A percentile compares a stretch with the other conserved stretches of the same genome.
Evolutionary conservation across 129 eudicot species (phyloP).

Genomic region (Escallonia rubra): DNA sequence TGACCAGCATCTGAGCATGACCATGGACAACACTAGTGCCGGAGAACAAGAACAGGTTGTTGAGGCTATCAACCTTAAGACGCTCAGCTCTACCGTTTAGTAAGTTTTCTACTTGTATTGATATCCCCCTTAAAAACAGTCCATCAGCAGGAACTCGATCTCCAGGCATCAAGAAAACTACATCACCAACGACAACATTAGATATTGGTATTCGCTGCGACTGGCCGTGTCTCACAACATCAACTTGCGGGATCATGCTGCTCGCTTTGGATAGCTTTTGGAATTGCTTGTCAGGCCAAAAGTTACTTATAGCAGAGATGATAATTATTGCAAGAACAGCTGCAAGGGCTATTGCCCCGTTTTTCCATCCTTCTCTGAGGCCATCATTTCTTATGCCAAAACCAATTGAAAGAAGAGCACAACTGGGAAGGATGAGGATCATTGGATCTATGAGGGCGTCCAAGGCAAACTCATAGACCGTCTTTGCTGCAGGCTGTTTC

Average conservation of each 20-base stretch:
- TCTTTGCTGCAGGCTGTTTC: background rate
- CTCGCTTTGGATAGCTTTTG: background rate
- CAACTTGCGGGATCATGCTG: background rate
- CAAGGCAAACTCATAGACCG: background rate
- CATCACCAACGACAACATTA: constrained; percentile 12
- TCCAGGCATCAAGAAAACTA: constrained; percentile 6
- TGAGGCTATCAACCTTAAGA: constrained; percentile 15
- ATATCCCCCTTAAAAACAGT: constrained; percentile 24
- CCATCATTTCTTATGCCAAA: constrained; percentile 9
- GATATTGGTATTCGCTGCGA: background rate
- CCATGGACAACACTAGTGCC: constrained; percentile 57
- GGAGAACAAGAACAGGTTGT: constrained; percentile 37
- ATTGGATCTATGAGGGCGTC: constrained; percentile 6
- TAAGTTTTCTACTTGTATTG: constrained; percentile 34
- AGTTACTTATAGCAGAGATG: background rate
- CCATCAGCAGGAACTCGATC: constrained; percentile 24
- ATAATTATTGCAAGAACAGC: background rate
- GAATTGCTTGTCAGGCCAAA: background rate
- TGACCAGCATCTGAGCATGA: constrained; percentile 36
- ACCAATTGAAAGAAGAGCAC: constrained; percentile 2
- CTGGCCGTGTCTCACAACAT: constrained; percentile 8
- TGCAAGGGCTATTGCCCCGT: background rate
- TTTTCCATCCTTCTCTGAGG: background rate
- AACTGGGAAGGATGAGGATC: background rate
- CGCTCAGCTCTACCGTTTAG: constrained; percentile 39